Percentiles rank a stretch among this genome's conserved stretches.
These are phyloP conservation scores for Zychaea mexicana DNA, from an alignment of 371 early-diverging fungal species.

Conservation along the genomic window DNA sequence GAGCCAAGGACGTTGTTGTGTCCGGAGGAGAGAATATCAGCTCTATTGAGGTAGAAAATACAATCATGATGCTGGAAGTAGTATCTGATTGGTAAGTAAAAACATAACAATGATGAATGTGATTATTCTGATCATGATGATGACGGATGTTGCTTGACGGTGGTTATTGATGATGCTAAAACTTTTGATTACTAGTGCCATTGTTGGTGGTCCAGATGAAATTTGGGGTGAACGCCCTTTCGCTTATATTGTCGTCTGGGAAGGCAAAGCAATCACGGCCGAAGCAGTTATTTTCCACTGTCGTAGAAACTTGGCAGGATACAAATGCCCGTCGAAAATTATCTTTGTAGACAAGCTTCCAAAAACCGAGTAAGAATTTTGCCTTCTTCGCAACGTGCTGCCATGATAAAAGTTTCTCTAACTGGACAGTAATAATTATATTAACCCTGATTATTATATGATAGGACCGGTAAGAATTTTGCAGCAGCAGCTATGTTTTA, in stretches of 20 bases:
- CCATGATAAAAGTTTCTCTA: too few species aligned
- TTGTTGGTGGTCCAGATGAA: conserved; percentile 63
- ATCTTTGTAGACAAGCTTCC: conserved; percentile 31
- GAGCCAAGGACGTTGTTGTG: conserved; percentile 72
- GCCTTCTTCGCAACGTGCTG: neutral
- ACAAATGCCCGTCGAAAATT: conserved; percentile 43
- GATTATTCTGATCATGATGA: too few species aligned
- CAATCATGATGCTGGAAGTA: conserved; percentile 54
- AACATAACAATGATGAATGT: neutral
- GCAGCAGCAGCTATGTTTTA: too few species aligned
- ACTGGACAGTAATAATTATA: too few species aligned
- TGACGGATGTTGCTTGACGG: too few species aligned
- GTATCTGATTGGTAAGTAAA: conserved; percentile 57
- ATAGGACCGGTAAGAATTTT: too few species aligned
- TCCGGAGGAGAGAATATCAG: conserved; percentile 80
- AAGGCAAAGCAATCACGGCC: conserved; percentile 28
- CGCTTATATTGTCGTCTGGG: conserved; percentile 62
- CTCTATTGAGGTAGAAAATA: conserved; percentile 68
- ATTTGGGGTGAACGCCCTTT: conserved; percentile 77
- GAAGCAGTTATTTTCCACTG: conserved; percentile 48
- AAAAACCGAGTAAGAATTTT: conserved; percentile 23
- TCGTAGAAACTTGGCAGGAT: conserved; percentile 52
- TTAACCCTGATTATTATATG: too few species aligned
- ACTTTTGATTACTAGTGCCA: conserved; percentile 28
- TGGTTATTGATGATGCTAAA: too few species aligned